phyloP scores from a whole-genome alignment of 495 filamentous ascomycete species.

The Trypethelium eluteriae region DNA sequence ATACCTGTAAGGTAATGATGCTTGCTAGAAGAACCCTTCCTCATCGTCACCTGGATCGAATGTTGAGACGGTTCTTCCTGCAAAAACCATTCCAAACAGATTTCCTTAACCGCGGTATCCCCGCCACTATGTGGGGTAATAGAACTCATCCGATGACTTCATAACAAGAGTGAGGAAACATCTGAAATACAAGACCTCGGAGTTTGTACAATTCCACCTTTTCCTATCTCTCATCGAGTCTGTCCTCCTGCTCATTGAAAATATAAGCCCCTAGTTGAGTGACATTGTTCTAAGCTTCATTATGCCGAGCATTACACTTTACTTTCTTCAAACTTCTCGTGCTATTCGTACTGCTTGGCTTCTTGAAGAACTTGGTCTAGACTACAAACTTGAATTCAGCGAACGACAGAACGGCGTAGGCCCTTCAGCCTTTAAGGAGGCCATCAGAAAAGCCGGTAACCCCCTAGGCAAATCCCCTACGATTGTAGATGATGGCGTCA shows the following conservation, averaged over 20 bases:
- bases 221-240: too few species aligned
- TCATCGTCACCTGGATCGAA: too few species aligned
- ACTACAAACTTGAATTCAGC: conserved; percentile 30
- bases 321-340: conserved; percentile 39
- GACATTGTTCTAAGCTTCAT: background rate
- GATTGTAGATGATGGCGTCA: conserved; percentile 31
- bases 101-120: background rate
- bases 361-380: conserved; percentile 34
- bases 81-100: background rate
- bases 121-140: background rate
- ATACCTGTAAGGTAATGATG: too few species aligned
- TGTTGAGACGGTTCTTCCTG: too few species aligned
- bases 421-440: conserved; percentile 30
- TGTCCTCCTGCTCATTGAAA: too few species aligned
- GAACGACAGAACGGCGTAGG: conserved; percentile 31
- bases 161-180: background rate
- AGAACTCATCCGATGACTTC: background rate
- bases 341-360: conserved; percentile 40
- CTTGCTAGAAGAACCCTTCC: too few species aligned
- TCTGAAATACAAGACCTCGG: background rate
- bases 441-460: conserved; percentile 23
- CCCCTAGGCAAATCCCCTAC: conserved; percentile 35
- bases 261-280: background rate
- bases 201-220: too few species aligned
- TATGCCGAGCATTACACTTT: conserved; percentile 37